These are phyloP conservation scores for Microbotryomycetes sp. DNA, from an alignment of 1,284 basidiomycete genomes.

Conservation along the genomic window DNA sequence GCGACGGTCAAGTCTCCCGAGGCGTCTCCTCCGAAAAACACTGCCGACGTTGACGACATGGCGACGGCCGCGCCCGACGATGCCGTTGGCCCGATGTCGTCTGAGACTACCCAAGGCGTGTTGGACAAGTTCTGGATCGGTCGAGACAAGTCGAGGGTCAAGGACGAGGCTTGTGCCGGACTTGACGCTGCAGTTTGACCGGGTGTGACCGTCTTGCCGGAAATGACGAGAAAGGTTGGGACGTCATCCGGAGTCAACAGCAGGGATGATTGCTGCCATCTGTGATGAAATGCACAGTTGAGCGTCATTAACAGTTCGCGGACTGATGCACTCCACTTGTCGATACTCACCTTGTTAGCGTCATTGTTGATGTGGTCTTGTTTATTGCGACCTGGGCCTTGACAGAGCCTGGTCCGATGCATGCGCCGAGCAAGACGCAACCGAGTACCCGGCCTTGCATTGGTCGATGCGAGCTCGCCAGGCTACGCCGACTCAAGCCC, in stretches of 20 bases:
- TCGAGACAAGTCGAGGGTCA: slow-evolving; percentile 18
- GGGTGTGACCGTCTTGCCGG: slow-evolving; percentile 13
- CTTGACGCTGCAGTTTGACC: slow-evolving; percentile 24
- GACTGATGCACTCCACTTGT: too few species aligned
- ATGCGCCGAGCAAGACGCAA: too few species aligned
- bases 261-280: slow-evolving; percentile 21
- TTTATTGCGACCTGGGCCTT: too few species aligned
- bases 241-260: slow-evolving; percentile 10
- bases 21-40: slow-evolving; percentile 27
- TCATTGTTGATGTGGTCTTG: too few species aligned
- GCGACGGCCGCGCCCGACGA: slow-evolving; percentile 11
- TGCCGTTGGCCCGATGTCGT: slow-evolving; percentile 3
- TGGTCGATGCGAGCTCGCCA: too few species aligned
- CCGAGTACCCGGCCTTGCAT: too few species aligned
- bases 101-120: slow-evolving; percentile 10
- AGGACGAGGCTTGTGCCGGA: slow-evolving; percentile 8
- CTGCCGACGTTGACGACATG: slow-evolving; percentile 2
- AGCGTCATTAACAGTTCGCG: too few species aligned
- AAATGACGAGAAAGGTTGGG: slow-evolving; percentile 15
- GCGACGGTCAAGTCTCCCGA: slow-evolving; percentile 11
- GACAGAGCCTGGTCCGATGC: too few species aligned
- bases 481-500: too few species aligned
- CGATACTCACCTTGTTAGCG: too few species aligned
- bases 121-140: slow-evolving; percentile 14
- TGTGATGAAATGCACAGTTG: too few species aligned